phyloP scores from a whole-genome alignment of 495 filamentous ascomycete genomes.

The Delitschia confertaspora region DNA sequence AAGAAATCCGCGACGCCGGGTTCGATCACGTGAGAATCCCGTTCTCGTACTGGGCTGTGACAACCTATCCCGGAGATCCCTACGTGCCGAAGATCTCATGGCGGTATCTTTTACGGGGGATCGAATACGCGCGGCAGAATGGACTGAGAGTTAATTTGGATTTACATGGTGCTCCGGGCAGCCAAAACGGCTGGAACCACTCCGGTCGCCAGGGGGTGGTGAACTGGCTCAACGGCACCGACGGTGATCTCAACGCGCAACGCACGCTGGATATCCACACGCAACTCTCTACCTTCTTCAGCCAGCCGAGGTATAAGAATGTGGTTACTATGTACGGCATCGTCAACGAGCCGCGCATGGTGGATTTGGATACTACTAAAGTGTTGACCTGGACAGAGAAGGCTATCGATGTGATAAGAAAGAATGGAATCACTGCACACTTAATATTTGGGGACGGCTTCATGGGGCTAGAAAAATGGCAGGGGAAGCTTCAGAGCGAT shows the following conservation, averaged over 20 bases:
- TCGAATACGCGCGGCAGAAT: slow-evolving; percentile 90
- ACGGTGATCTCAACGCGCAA: slow-evolving; percentile 36
- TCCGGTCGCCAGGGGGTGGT: slow-evolving; percentile 57
- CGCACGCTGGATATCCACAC: slow-evolving; percentile 37
- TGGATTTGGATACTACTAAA: slow-evolving; percentile 36
- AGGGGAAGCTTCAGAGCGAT: slow-evolving; percentile 37
- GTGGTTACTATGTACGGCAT: slow-evolving; percentile 39
- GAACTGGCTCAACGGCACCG: slow-evolving; percentile 40
- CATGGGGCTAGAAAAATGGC: slow-evolving; percentile 44
- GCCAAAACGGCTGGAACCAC: slow-evolving; percentile 79
- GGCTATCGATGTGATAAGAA: slow-evolving; percentile 32
- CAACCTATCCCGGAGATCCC: slow-evolving; percentile 75
- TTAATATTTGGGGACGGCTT: slow-evolving; percentile 65
- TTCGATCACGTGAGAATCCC: slow-evolving; percentile 94
- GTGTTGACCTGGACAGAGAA: slow-evolving; percentile 34
- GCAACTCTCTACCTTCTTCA: slow-evolving; percentile 37
- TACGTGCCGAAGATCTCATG: slow-evolving; percentile 82
- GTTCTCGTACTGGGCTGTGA: slow-evolving; percentile 91
- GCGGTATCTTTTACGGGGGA: slow-evolving; percentile 86
- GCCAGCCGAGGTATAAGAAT: slow-evolving; percentile 38
- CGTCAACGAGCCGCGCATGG: slow-evolving; percentile 38
- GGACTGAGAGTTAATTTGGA: slow-evolving; percentile 92
- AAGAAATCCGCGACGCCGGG: slow-evolving; percentile 75
- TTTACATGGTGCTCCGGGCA: slow-evolving; percentile 72
- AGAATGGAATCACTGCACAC: slow-evolving; percentile 39